A percentile compares a stretch with the other conserved stretches of the same genome.
phyloP scores from a whole-genome alignment of 2,329 filamentous ascomycete genomes.

The Pyricularia sp. region DNA sequence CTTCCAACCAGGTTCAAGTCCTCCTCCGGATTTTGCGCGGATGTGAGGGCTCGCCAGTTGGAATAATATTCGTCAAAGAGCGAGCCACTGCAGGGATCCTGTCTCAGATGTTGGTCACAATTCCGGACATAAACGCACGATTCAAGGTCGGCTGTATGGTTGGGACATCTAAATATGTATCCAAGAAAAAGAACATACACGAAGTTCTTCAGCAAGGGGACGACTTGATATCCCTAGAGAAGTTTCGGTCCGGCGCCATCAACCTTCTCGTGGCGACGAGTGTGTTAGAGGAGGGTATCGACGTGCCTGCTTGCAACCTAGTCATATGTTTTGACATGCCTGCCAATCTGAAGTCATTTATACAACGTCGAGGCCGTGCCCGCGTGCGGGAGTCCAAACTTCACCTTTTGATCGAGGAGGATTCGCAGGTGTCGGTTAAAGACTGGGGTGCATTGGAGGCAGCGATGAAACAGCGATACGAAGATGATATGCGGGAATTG shows the following conservation, averaged over 20 bases:
- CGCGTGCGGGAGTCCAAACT: slow-evolving; percentile 37
- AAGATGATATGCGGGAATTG: slow-evolving; percentile 45
- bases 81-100: slow-evolving; percentile 48
- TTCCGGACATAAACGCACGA: slow-evolving; percentile 31
- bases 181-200: slow-evolving; percentile 12
- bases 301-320: slow-evolving; percentile 50
- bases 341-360: slow-evolving; percentile 39
- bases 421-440: slow-evolving; percentile 8
- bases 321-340: slow-evolving; percentile 44
- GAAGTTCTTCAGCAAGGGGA: slow-evolving; percentile 14
- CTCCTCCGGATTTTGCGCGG: slow-evolving; percentile 39
- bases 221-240: slow-evolving; percentile 25
- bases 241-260: slow-evolving; percentile 39
- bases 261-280: slow-evolving; percentile 50
- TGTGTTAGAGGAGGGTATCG: slow-evolving; percentile 55
- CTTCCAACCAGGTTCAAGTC: slow-evolving; percentile 44
- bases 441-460: slow-evolving; percentile 57
- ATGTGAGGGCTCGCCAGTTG: slow-evolving; percentile 29
- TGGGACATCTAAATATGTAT: slow-evolving; percentile 28
- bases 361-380: slow-evolving; percentile 42
- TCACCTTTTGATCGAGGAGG: slow-evolving; percentile 28
- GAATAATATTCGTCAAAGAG: slow-evolving; percentile 57
- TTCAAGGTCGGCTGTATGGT: slow-evolving; percentile 43
- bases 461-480: slow-evolving; percentile 58
- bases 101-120: slow-evolving; percentile 38